These are phyloP conservation scores for Hypoxylon trugodes DNA, from an alignment of 495 filamentous ascomycete genomes.

Conservation along the genomic window DNA sequence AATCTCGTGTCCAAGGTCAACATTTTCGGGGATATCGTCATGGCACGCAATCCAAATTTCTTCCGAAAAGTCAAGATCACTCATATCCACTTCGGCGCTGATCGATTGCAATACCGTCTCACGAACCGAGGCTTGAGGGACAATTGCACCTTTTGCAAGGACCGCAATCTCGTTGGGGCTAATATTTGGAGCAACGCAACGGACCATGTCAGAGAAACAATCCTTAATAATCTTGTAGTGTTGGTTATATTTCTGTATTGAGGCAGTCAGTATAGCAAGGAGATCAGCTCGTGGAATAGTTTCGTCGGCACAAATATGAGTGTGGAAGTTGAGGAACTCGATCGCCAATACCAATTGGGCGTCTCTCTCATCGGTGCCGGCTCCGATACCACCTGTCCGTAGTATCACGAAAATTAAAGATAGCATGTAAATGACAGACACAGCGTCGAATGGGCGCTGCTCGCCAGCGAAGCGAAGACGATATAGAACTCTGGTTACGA, in stretches of 20 bases:
- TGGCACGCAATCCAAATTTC: conserved; percentile 94
- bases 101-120: conserved; percentile 91
- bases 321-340: conserved; percentile 91
- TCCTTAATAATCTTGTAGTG: conserved; percentile 96
- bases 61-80: conserved; percentile 80
- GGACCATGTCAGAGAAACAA: conserved; percentile 82
- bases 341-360: conserved; percentile 87
- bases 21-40: conserved; percentile 89
- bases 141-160: conserved; percentile 77
- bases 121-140: conserved; percentile 79
- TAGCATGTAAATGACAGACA: conserved; percentile 86
- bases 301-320: conserved; percentile 72
- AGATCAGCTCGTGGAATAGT: conserved; percentile 79
- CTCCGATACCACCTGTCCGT: conserved; percentile 77
- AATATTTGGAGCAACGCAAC: conserved; percentile 81
- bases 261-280: conserved; percentile 70
- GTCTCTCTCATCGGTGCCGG: conserved; percentile 78
- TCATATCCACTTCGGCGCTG: conserved; percentile 89
- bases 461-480: conserved; percentile 88
- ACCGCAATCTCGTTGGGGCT: conserved; percentile 70
- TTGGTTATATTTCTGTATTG: conserved; percentile 88
- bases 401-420: conserved; percentile 82
- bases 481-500: conserved; percentile 89
- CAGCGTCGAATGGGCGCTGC: conserved; percentile 86
- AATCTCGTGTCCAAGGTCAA: conserved; percentile 81